Evolutionary conservation across 371 early-diverging fungal species (phyloP), one percentile per base, ranked within the genome.

Genomic region (Syncephalastrum monosporum): DNA sequence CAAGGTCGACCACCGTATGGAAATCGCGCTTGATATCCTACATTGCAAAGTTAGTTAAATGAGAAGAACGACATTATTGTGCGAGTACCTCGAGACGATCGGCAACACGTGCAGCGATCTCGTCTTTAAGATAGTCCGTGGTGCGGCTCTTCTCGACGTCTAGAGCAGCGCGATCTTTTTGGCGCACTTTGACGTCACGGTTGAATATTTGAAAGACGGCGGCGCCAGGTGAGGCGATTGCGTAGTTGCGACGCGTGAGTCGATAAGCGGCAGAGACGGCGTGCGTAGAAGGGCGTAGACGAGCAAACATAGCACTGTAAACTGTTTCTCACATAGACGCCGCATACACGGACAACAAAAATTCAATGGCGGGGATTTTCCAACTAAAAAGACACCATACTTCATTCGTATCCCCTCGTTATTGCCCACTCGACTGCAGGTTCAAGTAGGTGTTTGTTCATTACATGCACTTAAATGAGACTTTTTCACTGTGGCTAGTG

Each of bases 61-160:
- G 12, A 2, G 10, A 10, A 10, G 38, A 10, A 33, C 21, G 2
- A 33, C 38, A 2, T 24, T 49, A 21, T 16, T 12, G 23, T 12
- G 42, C 24, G 25, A 42, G 27, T 75, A 92, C 92, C 81, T 92
- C 60, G 27, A 97, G 69, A 33, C 97, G 81, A 67, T 97, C 98
- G 4, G 89, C 93, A 4, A 97, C 75, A 38, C 95, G 75, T 24
- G 82, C 82, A 6, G 96, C 97, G 5, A 95, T 84, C 59, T 95
- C 96, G 72, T 97, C 94, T 59, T 86, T 89, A 23, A 97, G 75
- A 63, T 97, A 97, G 71, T 97, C 97, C 1, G 87, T 89, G n/a
- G 83, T 76, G 8, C 91, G 86, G 56, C 90, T 88, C 29, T 69
- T 59, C 27, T 79, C 81, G 3, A 68, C 67, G 42, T 83, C 70